A percentile compares a stretch with the other conserved stretches of the same genome.
Conservation (phyloP, 2,329 filamentous ascomycete species). For the Plectosphaerella cucumerina region DNA sequence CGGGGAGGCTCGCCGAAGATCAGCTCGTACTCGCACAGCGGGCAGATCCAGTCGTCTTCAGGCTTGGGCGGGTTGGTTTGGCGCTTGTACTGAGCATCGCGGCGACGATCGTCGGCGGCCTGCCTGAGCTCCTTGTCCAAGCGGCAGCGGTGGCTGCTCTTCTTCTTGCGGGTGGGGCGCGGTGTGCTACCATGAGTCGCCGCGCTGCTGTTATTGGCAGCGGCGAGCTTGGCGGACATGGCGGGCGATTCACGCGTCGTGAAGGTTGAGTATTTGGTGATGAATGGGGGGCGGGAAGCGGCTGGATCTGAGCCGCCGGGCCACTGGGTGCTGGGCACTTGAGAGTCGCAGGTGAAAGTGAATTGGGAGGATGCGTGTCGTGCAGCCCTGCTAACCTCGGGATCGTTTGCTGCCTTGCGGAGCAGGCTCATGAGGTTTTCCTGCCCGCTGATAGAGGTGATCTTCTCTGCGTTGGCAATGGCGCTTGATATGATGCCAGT, state of each 20-base stretch:
- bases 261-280: conserved; percentile 4
- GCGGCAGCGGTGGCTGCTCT: conserved; percentile 56
- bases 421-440: conserved; percentile 72
- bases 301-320: conserved; percentile 51
- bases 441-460: conserved; percentile 60
- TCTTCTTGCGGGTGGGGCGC: conserved; percentile 36
- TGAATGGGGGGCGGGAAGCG: conserved; percentile 8
- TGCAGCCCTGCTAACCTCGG: conserved; percentile 44
- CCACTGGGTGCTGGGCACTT: conserved; percentile 76
- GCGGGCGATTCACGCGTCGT: too few relatives aligned
- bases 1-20: conserved; percentile 87
- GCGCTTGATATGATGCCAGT: conserved; percentile 85
- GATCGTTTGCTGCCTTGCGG: conserved; percentile 52
- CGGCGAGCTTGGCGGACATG: too few relatives aligned
- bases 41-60: conserved; percentile 89
- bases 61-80: conserved; percentile 64
- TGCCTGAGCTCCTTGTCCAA: conserved; percentile 67
- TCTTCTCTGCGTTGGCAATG: conserved; percentile 81
- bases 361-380: conserved; percentile 80
- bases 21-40: conserved; percentile 96
- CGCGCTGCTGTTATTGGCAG: too few relatives aligned
- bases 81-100: conserved; percentile 73
- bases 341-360: conserved; percentile 92
- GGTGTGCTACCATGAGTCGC: too few relatives aligned
- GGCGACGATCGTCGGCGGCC: conserved; percentile 73